Conservation (phyloP, 441 rosid genomes). For the Raphanus hybrid region DNA sequence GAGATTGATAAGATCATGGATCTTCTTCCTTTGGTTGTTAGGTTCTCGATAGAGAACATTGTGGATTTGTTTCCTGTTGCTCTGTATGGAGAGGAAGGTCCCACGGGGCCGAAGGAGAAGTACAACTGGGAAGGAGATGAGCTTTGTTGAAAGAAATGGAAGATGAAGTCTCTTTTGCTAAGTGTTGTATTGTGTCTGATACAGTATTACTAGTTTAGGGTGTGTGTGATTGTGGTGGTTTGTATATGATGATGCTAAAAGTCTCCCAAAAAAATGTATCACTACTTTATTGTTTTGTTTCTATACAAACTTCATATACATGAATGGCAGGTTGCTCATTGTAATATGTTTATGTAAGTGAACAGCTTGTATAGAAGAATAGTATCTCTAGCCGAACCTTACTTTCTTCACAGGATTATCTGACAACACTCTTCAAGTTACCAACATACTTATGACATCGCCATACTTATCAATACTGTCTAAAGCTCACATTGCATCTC, state of each 20-base stretch:
- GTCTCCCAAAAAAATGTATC: no score
- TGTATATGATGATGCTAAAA: constrained; percentile 2
- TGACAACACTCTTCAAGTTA: neutral
- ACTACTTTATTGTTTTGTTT: no score
- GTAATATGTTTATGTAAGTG: neutral
- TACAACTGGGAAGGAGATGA: constrained; percentile 79
- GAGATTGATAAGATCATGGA: constrained; percentile 62
- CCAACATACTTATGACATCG: no score
- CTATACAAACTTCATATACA: neutral
- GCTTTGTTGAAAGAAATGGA: no score
- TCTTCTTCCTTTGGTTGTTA: constrained; percentile 57
- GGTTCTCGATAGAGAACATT: constrained; percentile 65
- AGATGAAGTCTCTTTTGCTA: no score
- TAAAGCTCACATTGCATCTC: no score
- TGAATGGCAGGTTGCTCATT: neutral
- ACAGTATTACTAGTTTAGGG: no score
- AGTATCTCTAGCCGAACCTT: neutral
- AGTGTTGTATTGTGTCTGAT: no score
- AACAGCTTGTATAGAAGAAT: constrained; percentile 7
- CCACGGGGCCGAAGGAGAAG: constrained; percentile 80
- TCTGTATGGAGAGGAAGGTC: constrained; percentile 82
- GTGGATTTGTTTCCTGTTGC: constrained; percentile 69
- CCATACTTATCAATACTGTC: no score
- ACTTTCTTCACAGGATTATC: neutral
- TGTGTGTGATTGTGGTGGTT: no score